phyloP scores from a whole-genome alignment of 1,139 yeast species.

The Magnusiomyces suaveolens region DNA sequence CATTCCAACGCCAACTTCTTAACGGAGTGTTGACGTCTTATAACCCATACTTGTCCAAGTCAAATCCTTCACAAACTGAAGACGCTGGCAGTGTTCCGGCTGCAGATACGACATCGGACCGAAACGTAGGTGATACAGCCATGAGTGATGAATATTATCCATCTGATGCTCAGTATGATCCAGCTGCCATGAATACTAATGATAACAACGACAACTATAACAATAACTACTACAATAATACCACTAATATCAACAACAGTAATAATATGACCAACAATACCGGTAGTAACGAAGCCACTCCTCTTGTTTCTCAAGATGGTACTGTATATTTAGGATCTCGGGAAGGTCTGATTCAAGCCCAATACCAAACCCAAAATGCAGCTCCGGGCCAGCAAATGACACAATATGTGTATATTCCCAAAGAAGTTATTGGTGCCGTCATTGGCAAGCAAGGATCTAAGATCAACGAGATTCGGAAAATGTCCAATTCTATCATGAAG shows the following conservation, averaged over 20 bases:
- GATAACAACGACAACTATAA: conserved; percentile 10
- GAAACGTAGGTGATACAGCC: conserved; percentile 3
- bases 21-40: conserved; percentile 18
- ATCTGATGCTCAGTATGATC: neutral
- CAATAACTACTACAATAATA: neutral
- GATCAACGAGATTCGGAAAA: conserved; percentile 69
- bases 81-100: conserved; percentile 10
- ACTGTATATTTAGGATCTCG: conserved; percentile 8
- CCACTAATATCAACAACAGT: neutral
- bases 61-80: neutral
- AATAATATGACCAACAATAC: neutral
- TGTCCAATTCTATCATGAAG: conserved; percentile 57
- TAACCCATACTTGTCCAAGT: conserved; percentile 17
- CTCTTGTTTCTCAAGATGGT: conserved; percentile 2
- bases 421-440: conserved; percentile 72
- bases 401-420: conserved; percentile 49
- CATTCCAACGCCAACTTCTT: conserved; percentile 22
- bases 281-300: neutral
- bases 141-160: neutral
- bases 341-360: conserved; percentile 20
- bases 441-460: conserved; percentile 75
- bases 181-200: neutral
- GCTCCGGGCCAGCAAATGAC: conserved; percentile 23
- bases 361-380: conserved; percentile 19
- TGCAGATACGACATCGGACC: conserved; percentile 6